Evolutionary conservation across 2,329 filamentous ascomycete species (phyloP), one percentile per base, ranked within the genome.

Genomic region (Rhynchosporium agropyri): DNA sequence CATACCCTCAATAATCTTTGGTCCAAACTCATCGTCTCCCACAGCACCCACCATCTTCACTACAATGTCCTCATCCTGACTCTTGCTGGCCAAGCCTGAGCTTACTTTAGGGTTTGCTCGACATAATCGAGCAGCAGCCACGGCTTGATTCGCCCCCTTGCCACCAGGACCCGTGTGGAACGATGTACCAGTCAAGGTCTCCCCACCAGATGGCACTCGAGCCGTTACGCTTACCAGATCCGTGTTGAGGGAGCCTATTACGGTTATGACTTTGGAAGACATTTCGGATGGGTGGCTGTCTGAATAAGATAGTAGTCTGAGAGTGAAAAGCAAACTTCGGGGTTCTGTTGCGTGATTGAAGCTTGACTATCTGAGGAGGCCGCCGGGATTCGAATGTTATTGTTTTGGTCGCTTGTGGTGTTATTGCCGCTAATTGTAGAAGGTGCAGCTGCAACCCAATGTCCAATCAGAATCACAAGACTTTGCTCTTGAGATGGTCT

Each of bases 171-270:
- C 92, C 42, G 89, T 91, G 73, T 83, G 83, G 78, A 96, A 96
- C 26, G 86, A 87, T 68, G 81, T 87, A 54, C 91, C 85, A 2
- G 90, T 93, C 58, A 98, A 83, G 2, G 94, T 98, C 78, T 99
- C 94, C 69, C 94, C 95, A 0, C 89, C 88, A 1, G 83, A 79
- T 1, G 95, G 94, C 67, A 97, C 86, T 67, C 94, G 91, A 4
- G 91, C 82, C 40, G 95, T 95, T 71, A 91, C 88, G 46, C 92
- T 93, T 67, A 97, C 91, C 67, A 98, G 88, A 79, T 99, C 94
- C 75, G 91, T 91, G 79, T 98, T 98, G 65, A 99, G 87, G 40
- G 94, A 98, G 71, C 94, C 94, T 69, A 98, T 87, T 66, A 97
- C 85, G 67, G 89, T 89, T 75, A 98, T 95, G 15, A 53, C 71